Evolutionary conservation across 139 green algal genomes (phyloP).

Genomic region (Asterochloris sp.): DNA sequence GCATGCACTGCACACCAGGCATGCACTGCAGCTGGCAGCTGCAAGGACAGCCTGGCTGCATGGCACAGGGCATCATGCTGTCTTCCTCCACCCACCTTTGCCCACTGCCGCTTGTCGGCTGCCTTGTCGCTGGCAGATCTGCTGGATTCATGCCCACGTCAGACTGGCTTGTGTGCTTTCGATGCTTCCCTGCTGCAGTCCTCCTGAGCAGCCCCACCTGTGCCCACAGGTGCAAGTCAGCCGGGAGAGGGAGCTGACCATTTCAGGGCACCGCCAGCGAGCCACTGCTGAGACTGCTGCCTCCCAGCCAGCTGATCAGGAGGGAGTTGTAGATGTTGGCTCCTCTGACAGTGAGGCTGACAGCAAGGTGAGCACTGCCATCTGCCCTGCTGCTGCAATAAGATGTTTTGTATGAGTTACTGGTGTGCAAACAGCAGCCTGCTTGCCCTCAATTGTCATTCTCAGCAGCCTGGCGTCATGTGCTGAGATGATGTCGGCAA

Average conservation of each 20-base stretch:
- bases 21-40: neutral
- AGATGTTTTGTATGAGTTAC: no score
- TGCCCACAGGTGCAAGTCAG: constrained; percentile 16
- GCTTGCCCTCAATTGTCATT: no score
- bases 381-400: no score
- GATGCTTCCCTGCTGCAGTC: neutral
- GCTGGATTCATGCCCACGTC: neutral
- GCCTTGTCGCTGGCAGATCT: neutral
- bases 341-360: no score
- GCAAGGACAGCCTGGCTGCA: neutral
- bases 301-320: neutral
- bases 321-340: no score
- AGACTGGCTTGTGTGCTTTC: neutral
- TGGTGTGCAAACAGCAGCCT: no score
- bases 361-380: no score
- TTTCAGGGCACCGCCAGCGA: constrained; percentile 2
- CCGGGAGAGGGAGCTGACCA: constrained; percentile 16
- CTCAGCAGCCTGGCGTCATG: no score
- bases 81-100: neutral
- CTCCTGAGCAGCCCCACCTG: no score
- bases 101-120: neutral
- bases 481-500: neutral
- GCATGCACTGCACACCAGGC: neutral
- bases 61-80: neutral
- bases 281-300: neutral